Conservation (phyloP, 495 filamentous ascomycete species). For the Xylaria scruposa region DNA sequence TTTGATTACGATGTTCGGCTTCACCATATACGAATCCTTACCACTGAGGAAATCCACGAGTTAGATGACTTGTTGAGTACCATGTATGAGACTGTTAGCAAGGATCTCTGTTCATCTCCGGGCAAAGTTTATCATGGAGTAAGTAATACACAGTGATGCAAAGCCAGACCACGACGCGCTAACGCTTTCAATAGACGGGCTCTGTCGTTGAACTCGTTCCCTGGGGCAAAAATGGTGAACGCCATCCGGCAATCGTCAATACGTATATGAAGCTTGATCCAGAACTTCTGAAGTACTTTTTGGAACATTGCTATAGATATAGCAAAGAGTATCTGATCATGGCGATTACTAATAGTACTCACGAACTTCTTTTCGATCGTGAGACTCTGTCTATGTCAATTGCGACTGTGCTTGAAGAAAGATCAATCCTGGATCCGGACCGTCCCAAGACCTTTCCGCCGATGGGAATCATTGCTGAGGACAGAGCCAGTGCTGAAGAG, state of each 20-base stretch:
- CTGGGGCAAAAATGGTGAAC: slow-evolving; percentile 42
- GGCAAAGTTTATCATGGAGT: slow-evolving; percentile 35
- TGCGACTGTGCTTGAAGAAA: slow-evolving; percentile 32
- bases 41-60: slow-evolving; percentile 46
- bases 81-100: slow-evolving; percentile 40
- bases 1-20: slow-evolving; percentile 36
- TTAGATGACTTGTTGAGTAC: slow-evolving; percentile 42
- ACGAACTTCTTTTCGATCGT: slow-evolving; percentile 30
- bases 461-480: slow-evolving; percentile 36
- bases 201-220: slow-evolving; percentile 40
- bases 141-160: slow-evolving; percentile 25
- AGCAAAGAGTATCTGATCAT: slow-evolving; percentile 37
- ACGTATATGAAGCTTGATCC: slow-evolving; percentile 49
- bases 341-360: slow-evolving; percentile 32
- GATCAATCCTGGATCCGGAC: slow-evolving; percentile 14
- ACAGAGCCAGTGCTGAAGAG: slow-evolving; percentile 5
- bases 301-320: slow-evolving; percentile 40
- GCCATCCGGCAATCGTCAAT: slow-evolving; percentile 42
- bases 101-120: slow-evolving; percentile 47
- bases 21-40: slow-evolving; percentile 41
- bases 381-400: slow-evolving; percentile 36
- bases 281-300: slow-evolving; percentile 41
- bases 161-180: slow-evolving; percentile 2
- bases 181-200: slow-evolving; percentile 30
- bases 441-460: slow-evolving; percentile 16